Conservation (phyloP, 352 stramenopile genomes). For the Stephanocyclus meneghinianus region DNA sequence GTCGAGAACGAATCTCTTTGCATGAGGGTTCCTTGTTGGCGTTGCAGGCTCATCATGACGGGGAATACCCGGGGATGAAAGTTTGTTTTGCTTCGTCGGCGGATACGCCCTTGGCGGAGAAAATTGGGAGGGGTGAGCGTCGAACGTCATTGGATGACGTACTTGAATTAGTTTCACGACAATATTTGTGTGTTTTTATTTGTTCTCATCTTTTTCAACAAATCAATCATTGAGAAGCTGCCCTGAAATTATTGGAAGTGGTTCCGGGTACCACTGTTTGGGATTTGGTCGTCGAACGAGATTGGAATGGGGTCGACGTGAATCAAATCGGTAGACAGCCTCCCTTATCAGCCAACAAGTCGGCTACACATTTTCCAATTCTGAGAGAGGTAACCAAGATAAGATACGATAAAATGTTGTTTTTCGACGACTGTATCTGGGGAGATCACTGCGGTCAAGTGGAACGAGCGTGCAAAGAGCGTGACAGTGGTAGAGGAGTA, state of each 20-base stretch:
- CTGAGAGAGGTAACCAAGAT: constrained; percentile 88
- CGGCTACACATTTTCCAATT: constrained; percentile 88
- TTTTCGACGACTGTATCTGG: constrained; percentile 93
- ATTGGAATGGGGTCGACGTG: constrained; percentile 74
- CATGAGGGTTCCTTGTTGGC: constrained; percentile 79
- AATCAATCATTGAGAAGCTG: constrained; percentile 47
- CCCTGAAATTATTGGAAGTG: constrained; percentile 81
- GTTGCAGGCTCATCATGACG: constrained; percentile 79
- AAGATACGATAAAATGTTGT: constrained; percentile 92
- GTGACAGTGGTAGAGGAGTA: constrained; percentile 64
- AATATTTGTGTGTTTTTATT: not conserved
- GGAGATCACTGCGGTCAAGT: constrained; percentile 82
- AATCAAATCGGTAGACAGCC: constrained; percentile 84
- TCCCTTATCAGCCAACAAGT: constrained; percentile 81
- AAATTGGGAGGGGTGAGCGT: constrained; percentile 48
- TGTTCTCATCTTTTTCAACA: constrained; percentile 22
- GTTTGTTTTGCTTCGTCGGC: constrained; percentile 82
- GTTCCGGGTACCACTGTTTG: constrained; percentile 71
- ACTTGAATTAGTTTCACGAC: not conserved
- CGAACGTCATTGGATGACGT: not conserved
- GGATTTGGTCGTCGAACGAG: constrained; percentile 72
- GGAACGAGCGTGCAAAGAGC: constrained; percentile 60
- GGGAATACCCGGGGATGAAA: constrained; percentile 79
- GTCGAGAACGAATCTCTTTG: constrained; percentile 73
- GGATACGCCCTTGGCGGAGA: constrained; percentile 78